A percentile compares a stretch with the other conserved stretches of the same genome.
These are phyloP conservation scores for Polyporus arcularius DNA, from an alignment of 768 basidiomycete genomes.

Conservation along the genomic window DNA sequence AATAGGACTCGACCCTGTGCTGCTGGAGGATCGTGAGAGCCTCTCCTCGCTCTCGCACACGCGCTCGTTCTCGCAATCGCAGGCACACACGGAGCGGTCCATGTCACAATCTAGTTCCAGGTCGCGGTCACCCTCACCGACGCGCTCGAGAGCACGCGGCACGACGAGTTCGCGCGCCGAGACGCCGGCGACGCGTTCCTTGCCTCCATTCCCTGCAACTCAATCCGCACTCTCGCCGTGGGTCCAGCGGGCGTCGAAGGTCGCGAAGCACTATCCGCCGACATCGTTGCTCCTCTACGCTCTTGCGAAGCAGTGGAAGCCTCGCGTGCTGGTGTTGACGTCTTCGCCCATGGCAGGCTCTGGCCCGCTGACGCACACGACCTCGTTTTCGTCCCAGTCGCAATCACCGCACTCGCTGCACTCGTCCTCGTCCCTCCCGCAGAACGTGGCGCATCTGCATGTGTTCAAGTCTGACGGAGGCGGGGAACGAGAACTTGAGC, in stretches of 20 bases:
- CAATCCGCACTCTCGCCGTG: constrained; percentile 52
- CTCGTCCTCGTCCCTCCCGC: constrained; percentile 40
- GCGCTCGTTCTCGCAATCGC: constrained; percentile 16
- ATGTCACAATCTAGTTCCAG: constrained; percentile 15
- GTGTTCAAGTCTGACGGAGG: constrained; percentile 61
- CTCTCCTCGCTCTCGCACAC: constrained; percentile 18
- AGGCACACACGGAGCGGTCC: constrained; percentile 12
- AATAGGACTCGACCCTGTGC: constrained; percentile 63
- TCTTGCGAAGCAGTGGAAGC: constrained; percentile 73
- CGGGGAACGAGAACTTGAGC: constrained; percentile 71
- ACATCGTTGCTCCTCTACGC: constrained; percentile 70
- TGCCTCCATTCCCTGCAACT: constrained; percentile 65
- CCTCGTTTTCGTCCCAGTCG: constrained; percentile 10
- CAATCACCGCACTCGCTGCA: constrained; percentile 3
- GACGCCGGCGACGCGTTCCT: constrained; percentile 25
- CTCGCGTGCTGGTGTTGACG: constrained; percentile 58
- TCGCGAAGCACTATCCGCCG: constrained; percentile 72
- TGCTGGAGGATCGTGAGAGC: constrained; percentile 41
- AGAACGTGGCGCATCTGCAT: constrained; percentile 48
- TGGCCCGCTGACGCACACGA: constrained; percentile 11
- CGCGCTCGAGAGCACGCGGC: constrained; percentile 11
- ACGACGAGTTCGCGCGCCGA: constrained; percentile 16
- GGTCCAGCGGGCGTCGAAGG: constrained; percentile 45
- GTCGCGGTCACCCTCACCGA: constrained; percentile 13
- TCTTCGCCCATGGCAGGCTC: constrained; percentile 18